Evolutionary conservation across 306 rosid genomes (phyloP).

Genomic region (Prunus mongolica): DNA sequence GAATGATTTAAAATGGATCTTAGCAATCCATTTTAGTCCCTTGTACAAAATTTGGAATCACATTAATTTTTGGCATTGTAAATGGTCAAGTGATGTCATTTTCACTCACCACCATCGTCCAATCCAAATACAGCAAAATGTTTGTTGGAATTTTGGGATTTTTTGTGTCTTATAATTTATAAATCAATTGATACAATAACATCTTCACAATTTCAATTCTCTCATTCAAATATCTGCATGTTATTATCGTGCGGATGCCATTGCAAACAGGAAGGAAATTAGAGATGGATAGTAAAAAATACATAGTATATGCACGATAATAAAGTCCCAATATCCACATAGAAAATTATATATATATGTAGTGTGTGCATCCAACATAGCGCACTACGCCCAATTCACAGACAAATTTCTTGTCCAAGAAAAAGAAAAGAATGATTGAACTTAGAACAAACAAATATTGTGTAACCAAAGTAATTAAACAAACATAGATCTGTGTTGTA

Average conservation of each 20-base stretch:
- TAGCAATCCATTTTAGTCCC: not conserved
- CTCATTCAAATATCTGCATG: too few species aligned
- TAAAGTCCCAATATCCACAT: too few species aligned
- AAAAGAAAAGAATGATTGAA: not conserved
- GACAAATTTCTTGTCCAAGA: not conserved
- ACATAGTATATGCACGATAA: rapidly evolving
- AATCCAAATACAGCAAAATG: not conserved
- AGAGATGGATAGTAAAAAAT: too few species aligned
- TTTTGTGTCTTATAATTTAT: not conserved
- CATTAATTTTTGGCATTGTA: not conserved
- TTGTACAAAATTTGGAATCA: not conserved
- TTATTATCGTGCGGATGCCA: too few species aligned
- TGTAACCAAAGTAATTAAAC: not conserved
- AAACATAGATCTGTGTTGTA: not conserved
- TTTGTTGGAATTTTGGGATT: not conserved
- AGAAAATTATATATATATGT: too few species aligned
- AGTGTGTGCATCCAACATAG: not conserved
- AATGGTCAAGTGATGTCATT: not conserved
- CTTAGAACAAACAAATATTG: not conserved
- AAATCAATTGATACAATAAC: not conserved
- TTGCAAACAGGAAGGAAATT: rapidly evolving
- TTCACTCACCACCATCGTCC: not conserved
- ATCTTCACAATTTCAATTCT: not conserved
- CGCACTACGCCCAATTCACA: not conserved
- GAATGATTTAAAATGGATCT: not conserved